phyloP scores from a whole-genome alignment of 768 basidiomycete genomes.

The Xanthoconium purpureum region DNA sequence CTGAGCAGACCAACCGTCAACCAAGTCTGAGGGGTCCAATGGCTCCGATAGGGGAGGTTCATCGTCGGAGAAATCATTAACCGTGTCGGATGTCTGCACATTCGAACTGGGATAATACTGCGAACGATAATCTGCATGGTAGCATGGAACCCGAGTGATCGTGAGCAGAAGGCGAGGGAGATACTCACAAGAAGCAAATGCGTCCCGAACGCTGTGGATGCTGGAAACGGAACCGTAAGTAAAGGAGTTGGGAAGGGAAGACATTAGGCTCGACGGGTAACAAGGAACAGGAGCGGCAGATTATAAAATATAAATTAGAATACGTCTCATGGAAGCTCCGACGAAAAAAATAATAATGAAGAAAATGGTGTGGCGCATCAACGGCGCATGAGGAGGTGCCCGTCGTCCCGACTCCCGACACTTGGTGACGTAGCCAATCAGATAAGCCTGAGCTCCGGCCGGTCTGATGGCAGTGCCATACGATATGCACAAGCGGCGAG shows the following conservation, averaged over 20 bases:
- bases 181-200: conserved; percentile 56
- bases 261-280: conserved; percentile 32
- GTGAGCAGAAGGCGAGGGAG: not conserved
- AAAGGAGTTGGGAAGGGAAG: conserved; percentile 46
- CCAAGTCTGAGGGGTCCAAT: not conserved
- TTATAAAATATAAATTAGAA: not conserved
- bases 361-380: not conserved
- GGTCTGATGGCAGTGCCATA: too few species aligned
- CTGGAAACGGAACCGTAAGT: conserved; percentile 48
- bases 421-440: not conserved
- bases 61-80: conserved; percentile 39
- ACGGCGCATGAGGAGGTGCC: not conserved
- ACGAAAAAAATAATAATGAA: not conserved
- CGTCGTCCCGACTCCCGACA: not conserved
- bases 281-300: not conserved
- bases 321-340: not conserved
- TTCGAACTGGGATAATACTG: conserved; percentile 65
- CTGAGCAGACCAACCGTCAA: not conserved
- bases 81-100: conserved; percentile 47
- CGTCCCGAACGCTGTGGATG: conserved; percentile 49
- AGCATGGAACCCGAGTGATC: conserved; percentile 1
- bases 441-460: not conserved
- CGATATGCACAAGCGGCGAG: too few species aligned
- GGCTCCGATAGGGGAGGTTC: conserved; percentile 5
- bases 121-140: conserved; percentile 56